phyloP scores from a whole-genome alignment of 768 basidiomycete genomes.

The Cystofilobasidium macerans region DNA sequence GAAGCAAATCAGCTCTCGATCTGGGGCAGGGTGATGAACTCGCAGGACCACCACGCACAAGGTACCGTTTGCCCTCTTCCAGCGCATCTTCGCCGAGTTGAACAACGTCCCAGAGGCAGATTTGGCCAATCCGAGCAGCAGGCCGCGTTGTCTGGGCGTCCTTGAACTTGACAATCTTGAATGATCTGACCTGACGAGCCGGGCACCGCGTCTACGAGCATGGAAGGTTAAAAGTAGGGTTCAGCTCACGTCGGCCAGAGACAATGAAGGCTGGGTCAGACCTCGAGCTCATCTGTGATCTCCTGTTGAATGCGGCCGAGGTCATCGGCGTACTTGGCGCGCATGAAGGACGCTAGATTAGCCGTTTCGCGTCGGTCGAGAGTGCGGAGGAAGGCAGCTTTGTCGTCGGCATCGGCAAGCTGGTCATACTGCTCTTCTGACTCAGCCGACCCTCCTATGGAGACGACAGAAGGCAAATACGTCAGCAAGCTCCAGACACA shows the following conservation, averaged over 20 bases:
- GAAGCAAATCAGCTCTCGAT: not conserved
- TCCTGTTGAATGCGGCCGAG: constrained; percentile 48
- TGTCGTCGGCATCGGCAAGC: constrained; percentile 49
- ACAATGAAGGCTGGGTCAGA: constrained; percentile 43
- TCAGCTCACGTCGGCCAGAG: too few relatives aligned
- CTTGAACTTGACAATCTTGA: constrained; percentile 58
- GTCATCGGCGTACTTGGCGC: constrained; percentile 41
- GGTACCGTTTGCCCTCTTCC: constrained; percentile 53
- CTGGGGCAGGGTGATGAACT: not conserved
- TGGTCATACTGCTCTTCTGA: constrained; percentile 51
- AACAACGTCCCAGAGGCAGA: constrained; percentile 74
- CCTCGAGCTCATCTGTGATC: constrained; percentile 63
- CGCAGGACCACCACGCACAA: constrained; percentile 44
- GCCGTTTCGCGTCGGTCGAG: not conserved
- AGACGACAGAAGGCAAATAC: not conserved
- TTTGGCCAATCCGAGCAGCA: constrained; percentile 52
- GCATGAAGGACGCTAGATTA: constrained; percentile 16
- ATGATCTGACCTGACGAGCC: constrained; percentile 59
- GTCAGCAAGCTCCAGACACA: not conserved
- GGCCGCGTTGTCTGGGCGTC: constrained; percentile 53
- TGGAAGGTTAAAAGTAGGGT: not conserved
- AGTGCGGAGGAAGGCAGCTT: constrained; percentile 10
- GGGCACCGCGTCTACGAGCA: constrained; percentile 51
- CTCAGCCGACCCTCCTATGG: constrained; percentile 36
- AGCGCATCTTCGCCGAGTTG: constrained; percentile 47